These are phyloP conservation scores for Fusarium domesticum DNA, from an alignment of 2,329 filamentous ascomycete species.

Conservation along the genomic window DNA sequence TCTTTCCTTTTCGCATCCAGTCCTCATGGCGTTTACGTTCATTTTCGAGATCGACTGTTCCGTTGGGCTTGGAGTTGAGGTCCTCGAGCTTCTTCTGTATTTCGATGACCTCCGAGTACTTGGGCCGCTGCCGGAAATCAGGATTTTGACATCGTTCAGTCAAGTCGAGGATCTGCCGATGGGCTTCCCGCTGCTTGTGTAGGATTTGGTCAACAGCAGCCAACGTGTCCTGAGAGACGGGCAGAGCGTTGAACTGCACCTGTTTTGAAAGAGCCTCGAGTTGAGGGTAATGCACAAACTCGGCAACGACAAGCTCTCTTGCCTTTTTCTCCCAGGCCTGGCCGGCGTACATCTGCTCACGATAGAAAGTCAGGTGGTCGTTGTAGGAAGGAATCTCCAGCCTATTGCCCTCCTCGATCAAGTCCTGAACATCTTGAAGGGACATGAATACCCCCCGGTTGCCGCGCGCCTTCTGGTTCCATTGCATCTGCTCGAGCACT, in stretches of 20 bases:
- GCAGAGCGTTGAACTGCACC: slow-evolving; percentile 65
- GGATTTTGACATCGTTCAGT: slow-evolving; percentile 72
- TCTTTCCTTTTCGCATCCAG: slow-evolving; percentile 98
- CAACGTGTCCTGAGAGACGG: slow-evolving; percentile 78
- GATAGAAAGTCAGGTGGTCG: slow-evolving; percentile 72
- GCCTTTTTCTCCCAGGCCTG: slow-evolving; percentile 91
- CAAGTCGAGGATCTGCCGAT: slow-evolving; percentile 79
- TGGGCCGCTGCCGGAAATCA: slow-evolving; percentile 76
- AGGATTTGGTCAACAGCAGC: slow-evolving; percentile 84
- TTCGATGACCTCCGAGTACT: slow-evolving; percentile 85
- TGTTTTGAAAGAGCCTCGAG: slow-evolving; percentile 87
- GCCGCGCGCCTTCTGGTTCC: slow-evolving; percentile 74
- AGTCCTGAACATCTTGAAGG: slow-evolving; percentile 72
- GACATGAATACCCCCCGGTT: slow-evolving; percentile 64
- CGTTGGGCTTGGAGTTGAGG: slow-evolving; percentile 86
- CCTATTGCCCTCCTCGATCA: slow-evolving; percentile 74
- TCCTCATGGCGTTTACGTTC: slow-evolving; percentile 95
- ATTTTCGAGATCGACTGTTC: slow-evolving; percentile 88
- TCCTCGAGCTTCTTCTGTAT: slow-evolving; percentile 84
- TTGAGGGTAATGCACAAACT: slow-evolving; percentile 89
- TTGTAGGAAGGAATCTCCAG: slow-evolving; percentile 78
- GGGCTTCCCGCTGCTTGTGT: slow-evolving; percentile 92
- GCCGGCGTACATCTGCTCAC: slow-evolving; percentile 72
- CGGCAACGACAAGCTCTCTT: slow-evolving; percentile 86
- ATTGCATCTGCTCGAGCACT: slow-evolving; percentile 80